Base-by-base conservation (phyloP, 306 rosid genomes). In the Mimosa pudica region DNA sequence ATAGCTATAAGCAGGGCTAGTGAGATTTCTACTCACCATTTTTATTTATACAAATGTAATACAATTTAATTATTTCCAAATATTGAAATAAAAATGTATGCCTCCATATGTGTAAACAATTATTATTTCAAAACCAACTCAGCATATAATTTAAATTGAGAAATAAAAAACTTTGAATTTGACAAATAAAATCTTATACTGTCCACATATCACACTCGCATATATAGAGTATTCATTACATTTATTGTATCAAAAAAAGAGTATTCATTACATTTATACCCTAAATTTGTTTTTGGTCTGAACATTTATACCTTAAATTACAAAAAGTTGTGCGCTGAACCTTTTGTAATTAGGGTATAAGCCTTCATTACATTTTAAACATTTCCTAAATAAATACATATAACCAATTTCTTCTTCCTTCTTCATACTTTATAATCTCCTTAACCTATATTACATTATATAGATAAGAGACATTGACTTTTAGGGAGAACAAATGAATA, bases 401-500 rank as follows among this genome's bases (percentile, higher is more conserved):
- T 52, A 52, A 20, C 7, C 30, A 55, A 1, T 55, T 20, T 3
- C 61, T 55, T 48, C 4, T 48, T 14, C 3, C 11, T 48, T 48
- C 52, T 38, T 38, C 42, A 38, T 38, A 38, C 5, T 38, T 38
- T 3, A 46, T 18, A 12, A 14, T 44, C 24, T 70, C 48, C 61
- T 9, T 4, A 49, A 3, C 16, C 12, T 35, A 14, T 63, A 20
- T 7, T 6, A n/a, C 65, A 62, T 61, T 0, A 17, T 4, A 41
- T 24, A 17, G 32, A 66, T 16, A 33, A 71, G 32, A 58, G 20
- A 51, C 4, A 10, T 4, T 7, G 55, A 4, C 2, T 62, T 70
- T 69, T 77, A 57, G 35, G 11, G 69, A 41, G 33, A 80, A 1
- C 64, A n/a, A 70, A 76, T 86, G 83, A 79, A 83, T 62, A 8